Evolutionary conservation across 305 asterid species (phyloP).

Genomic region (Fraxinus nigra): DNA sequence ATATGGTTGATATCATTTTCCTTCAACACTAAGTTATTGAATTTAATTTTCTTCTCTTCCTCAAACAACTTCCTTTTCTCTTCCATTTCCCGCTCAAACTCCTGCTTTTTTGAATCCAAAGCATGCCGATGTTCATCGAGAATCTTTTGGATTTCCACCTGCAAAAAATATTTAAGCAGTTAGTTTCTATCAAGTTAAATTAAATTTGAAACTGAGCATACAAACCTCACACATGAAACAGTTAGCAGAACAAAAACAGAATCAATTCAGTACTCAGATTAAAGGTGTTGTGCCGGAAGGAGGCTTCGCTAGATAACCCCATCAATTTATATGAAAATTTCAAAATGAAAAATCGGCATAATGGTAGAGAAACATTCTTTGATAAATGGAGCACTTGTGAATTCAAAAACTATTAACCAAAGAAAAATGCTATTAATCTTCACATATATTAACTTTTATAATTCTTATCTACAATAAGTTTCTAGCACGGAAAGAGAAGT

Average conservation of each 20-base stretch:
- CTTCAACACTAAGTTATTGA: constrained; percentile 47
- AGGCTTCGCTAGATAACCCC: not conserved
- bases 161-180: constrained; percentile 21
- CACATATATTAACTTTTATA: not conserved
- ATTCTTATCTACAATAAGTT: not conserved
- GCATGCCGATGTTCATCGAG: constrained; percentile 56
- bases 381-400: not conserved
- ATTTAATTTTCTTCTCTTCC: constrained; percentile 56
- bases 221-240: not conserved
- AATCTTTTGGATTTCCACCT: constrained; percentile 80
- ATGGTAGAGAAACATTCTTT: not conserved
- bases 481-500: not conserved
- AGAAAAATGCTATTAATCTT: not conserved
- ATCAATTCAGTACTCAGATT: not conserved
- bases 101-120: constrained; percentile 47
- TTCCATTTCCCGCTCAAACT: constrained; percentile 62
- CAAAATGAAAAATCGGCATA: not conserved
- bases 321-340: not conserved
- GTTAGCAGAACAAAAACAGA: not conserved
- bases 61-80: constrained; percentile 49
- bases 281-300: not conserved
- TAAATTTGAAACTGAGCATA: not conserved
- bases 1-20: constrained; percentile 53
- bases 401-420: not conserved
- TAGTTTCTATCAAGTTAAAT: not conserved